Percentiles rank a stretch among this genome's conserved stretches.
Evolutionary conservation across 305 asterid species (phyloP).

Genomic region (Fraxinus xanthoxyloides): DNA sequence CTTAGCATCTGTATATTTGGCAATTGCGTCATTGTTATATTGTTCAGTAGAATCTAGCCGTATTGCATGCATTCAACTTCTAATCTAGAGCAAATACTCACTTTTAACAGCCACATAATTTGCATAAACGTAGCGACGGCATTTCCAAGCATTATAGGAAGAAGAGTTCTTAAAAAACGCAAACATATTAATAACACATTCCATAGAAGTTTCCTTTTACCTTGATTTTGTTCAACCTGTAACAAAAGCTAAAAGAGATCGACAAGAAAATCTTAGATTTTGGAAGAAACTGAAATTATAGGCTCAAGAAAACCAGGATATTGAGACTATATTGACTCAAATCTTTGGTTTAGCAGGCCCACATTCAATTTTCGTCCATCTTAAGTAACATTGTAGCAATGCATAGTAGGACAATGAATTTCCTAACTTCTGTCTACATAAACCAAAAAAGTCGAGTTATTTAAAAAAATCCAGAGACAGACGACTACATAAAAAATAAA

Average conservation of each 20-base stretch:
- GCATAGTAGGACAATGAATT: not conserved
- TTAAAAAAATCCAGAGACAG: not conserved
- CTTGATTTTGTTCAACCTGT: not conserved
- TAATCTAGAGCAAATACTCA: not conserved
- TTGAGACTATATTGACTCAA: not conserved
- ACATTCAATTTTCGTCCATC: not conserved
- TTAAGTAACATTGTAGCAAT: not conserved
- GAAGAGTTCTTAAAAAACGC: not conserved
- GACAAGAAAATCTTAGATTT: not conserved
- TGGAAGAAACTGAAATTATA: not conserved
- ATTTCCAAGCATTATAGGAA: not conserved
- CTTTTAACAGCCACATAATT: not conserved
- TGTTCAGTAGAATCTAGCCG: too few species aligned
- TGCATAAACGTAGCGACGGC: not conserved
- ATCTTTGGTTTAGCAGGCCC: not conserved
- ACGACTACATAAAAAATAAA: not conserved
- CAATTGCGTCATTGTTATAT: too few species aligned
- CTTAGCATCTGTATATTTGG: not conserved
- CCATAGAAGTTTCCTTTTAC: not conserved
- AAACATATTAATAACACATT: not conserved
- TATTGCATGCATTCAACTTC: not conserved
- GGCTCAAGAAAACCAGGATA: not conserved
- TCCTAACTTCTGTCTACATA: not conserved
- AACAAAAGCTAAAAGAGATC: not conserved
- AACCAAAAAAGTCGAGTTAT: not conserved